phyloP scores from a whole-genome alignment of 2,329 filamentous ascomycete genomes.

The Aspergillus phoenicis region DNA sequence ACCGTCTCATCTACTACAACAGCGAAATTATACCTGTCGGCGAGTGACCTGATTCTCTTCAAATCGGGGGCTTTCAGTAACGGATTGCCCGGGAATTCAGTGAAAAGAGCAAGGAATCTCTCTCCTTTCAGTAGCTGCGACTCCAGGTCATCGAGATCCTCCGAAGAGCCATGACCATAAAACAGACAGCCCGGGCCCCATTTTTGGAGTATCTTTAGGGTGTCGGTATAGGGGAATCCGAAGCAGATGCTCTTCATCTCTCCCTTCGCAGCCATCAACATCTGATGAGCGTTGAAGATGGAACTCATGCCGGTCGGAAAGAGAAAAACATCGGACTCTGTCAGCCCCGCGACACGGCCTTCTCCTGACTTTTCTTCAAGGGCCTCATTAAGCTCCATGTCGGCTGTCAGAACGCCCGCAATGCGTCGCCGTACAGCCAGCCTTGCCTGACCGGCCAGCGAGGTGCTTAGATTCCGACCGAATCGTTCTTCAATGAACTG shows the following conservation, averaged over 20 bases:
- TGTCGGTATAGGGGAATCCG: slow-evolving; percentile 98
- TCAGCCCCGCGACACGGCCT: slow-evolving; percentile 58
- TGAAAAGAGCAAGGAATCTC: slow-evolving; percentile 80
- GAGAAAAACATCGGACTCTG: slow-evolving; percentile 85
- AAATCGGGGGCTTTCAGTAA: slow-evolving; percentile 84
- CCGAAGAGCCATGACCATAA: slow-evolving; percentile 76
- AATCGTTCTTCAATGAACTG: slow-evolving; percentile 93
- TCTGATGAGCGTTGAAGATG: slow-evolving; percentile 85
- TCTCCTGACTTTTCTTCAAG: slow-evolving; percentile 46
- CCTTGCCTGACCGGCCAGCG: slow-evolving; percentile 78
- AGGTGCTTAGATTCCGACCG: slow-evolving; percentile 82
- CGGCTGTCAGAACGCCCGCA: slow-evolving; percentile 76
- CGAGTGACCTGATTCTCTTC: slow-evolving; percentile 74
- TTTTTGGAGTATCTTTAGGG: slow-evolving; percentile 90
- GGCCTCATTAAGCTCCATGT: slow-evolving; percentile 67
- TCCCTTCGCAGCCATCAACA: slow-evolving; percentile 66
- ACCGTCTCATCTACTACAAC: slow-evolving; percentile 96
- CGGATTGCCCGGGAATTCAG: slow-evolving; percentile 93
- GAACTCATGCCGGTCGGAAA: slow-evolving; percentile 92
- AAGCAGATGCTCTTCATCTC: slow-evolving; percentile 79
- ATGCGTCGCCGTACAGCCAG: slow-evolving; percentile 85
- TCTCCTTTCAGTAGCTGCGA: slow-evolving; percentile 69
- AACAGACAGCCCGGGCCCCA: slow-evolving; percentile 88
- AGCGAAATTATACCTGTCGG: slow-evolving; percentile 82
- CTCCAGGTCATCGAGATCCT: slow-evolving; percentile 84